Base-by-base conservation (phyloP, 257 asterid genomes). In the Fraxinus excelsior region DNA sequence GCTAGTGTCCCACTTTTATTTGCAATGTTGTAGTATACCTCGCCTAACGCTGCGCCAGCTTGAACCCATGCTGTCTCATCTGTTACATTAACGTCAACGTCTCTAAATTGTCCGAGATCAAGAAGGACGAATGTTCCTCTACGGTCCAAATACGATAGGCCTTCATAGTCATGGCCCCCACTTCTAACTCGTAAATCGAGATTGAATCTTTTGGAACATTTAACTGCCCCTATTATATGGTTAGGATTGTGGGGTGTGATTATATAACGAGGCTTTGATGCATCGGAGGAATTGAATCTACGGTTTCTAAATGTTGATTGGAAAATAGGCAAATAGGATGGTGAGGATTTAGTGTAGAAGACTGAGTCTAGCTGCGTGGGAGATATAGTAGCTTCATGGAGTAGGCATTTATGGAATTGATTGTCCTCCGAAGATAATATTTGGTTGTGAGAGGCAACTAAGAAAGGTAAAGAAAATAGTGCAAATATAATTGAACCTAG, bases 61-160 rank as follows among this genome's bases (percentile, higher is more conserved):
- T 71, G 31, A 37, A 71, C 74, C 74, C 51, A 71, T 25, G 58
- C 74, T 14, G 58, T 42, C 18, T 71, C 62, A 3, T 62, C 35
- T 26, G 68, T 62, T 26, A 25, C 68, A 12, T 62, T 62, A 62
- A 62, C 35, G 4, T 62, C 34, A 6, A 62, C 4, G 7, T 62
- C 26, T 62, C 34, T 62, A 62, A 11, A 62, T 8, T 62, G 34
- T 4, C 18, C 32, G n/a, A 62, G 68, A 62, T 62, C 68, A 12
- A 62, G 19, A 26, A 62, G 68, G 21, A 62, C 19, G 9, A 25
- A 62, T 3, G 68, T 16, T 26, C 68, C 68, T 9, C 68, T 23
- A 62, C 35, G n/a, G 35, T 62, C 68, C 9, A 12, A 25, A 62
- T 62, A 62, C 18, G 68, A 62, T 13, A 23, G 68, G 68, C 68